Conservation (phyloP, 148 eudicot species). For the Chenopodium suecicum region DNA sequence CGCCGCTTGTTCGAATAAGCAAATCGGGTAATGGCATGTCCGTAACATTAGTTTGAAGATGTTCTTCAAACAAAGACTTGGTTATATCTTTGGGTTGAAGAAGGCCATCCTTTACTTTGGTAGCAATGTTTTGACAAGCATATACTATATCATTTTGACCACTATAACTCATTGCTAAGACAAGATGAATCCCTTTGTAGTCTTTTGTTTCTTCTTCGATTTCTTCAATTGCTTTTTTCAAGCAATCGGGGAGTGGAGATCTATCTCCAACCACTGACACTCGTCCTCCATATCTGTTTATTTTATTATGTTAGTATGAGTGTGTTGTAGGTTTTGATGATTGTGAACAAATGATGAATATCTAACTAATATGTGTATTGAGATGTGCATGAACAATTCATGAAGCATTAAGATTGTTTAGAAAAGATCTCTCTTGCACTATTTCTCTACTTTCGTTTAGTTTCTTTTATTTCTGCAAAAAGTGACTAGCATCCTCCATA, state of each 20-base stretch:
- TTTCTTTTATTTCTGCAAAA: no score
- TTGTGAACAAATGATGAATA: no score
- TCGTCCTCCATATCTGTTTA: constrained; percentile 18
- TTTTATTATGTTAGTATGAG: background rate
- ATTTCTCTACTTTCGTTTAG: no score
- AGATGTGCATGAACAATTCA: no score
- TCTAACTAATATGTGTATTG: no score
- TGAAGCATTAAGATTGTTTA: no score
- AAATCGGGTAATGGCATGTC: constrained; percentile 37
- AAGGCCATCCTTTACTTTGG: constrained; percentile 36
- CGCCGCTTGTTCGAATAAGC: constrained; percentile 45
- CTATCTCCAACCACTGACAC: constrained; percentile 36
- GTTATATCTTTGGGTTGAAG: constrained; percentile 31
- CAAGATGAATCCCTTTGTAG: constrained; percentile 1
- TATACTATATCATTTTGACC: constrained; percentile 40
- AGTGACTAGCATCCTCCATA: no score
- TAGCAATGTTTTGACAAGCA: constrained; percentile 38
- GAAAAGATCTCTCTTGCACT: no score
- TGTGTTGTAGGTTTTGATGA: no score
- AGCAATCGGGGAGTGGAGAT: constrained; percentile 19
- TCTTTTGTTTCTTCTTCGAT: constrained; percentile 32
- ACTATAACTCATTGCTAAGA: constrained; percentile 26
- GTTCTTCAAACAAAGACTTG: constrained; percentile 28
- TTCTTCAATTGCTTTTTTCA: constrained; percentile 14
- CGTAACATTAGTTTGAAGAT: constrained; percentile 34